Percentiles rank a stretch among this genome's conserved stretches.
These are phyloP conservation scores for Curvularia verruculosa DNA, from an alignment of 2,329 filamentous ascomycete genomes.

Conservation along the genomic window DNA sequence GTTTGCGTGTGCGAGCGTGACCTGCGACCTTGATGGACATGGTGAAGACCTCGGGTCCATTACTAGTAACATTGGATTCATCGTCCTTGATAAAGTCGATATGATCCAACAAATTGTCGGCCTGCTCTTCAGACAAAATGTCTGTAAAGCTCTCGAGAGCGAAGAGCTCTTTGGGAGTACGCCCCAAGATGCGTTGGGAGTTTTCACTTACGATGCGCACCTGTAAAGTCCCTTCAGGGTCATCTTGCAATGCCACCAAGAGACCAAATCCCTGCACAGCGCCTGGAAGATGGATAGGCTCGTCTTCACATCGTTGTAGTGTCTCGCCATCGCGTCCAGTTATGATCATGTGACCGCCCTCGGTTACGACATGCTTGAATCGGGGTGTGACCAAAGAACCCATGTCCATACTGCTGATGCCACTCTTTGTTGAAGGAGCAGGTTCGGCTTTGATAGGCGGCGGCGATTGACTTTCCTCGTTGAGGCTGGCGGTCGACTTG, in stretches of 20 bases:
- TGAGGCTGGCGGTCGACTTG: slow-evolving; percentile 31
- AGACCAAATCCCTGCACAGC: slow-evolving; percentile 81
- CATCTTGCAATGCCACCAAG: slow-evolving; percentile 75
- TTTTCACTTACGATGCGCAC: slow-evolving; percentile 85
- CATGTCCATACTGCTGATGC: slow-evolving; percentile 48
- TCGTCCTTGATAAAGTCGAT: slow-evolving; percentile 88
- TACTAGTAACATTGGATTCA: slow-evolving; percentile 72
- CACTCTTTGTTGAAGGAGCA: slow-evolving; percentile 43
- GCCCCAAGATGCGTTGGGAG: slow-evolving; percentile 74
- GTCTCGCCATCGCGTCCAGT: slow-evolving; percentile 75
- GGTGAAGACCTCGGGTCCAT: slow-evolving; percentile 86
- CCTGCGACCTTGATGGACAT: slow-evolving; percentile 68
- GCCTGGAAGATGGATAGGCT: slow-evolving; percentile 87
- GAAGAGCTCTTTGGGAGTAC: slow-evolving; percentile 78
- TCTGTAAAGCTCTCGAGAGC: slow-evolving; percentile 77
- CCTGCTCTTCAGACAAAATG: slow-evolving; percentile 81
- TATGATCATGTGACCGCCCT: slow-evolving; percentile 80
- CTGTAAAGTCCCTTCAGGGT: slow-evolving; percentile 66
- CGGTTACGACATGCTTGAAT: slow-evolving; percentile 78
- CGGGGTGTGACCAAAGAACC: slow-evolving; percentile 68
- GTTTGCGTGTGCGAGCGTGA: slow-evolving; percentile 63
- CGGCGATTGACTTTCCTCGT: slow-evolving; percentile 28
- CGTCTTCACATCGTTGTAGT: slow-evolving; percentile 84
- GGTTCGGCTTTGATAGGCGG: slow-evolving; percentile 32
- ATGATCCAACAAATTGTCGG: slow-evolving; percentile 82